Percentiles rank a stretch among this genome's conserved stretches.
phyloP scores from a whole-genome alignment of 2,329 filamentous ascomycete species.

The Aspergillus novofumigatus region DNA sequence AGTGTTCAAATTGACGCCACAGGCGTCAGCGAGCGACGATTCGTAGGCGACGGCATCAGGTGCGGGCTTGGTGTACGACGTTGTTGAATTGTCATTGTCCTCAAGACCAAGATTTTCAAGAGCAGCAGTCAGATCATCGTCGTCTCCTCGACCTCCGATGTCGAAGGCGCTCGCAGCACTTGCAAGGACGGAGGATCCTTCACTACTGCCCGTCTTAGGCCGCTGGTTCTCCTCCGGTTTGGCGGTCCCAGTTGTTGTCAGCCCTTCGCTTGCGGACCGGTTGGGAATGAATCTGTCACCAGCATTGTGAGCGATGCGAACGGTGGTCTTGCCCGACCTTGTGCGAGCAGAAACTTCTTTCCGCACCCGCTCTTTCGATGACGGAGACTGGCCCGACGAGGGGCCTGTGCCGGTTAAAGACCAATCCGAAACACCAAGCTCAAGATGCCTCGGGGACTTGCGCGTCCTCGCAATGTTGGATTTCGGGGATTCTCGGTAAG shows the following conservation, averaged over 20 bases:
- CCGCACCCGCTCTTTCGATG: conserved; percentile 52
- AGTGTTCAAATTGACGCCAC: conserved; percentile 87
- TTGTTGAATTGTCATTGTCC: conserved; percentile 60
- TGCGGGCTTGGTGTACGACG: conserved; percentile 70
- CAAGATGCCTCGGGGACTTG: conserved; percentile 77
- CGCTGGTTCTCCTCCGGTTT: conserved; percentile 79
- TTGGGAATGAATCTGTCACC: conserved; percentile 97
- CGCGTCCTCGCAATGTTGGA: conserved; percentile 74
- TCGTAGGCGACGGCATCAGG: conserved; percentile 89
- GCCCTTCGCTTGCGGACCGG: conserved; percentile 81
- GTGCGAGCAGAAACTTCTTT: conserved; percentile 51
- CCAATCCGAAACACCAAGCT: conserved; percentile 91
- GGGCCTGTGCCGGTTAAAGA: conserved; percentile 78
- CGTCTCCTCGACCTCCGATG: conserved; percentile 56
- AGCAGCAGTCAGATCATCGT: conserved; percentile 73
- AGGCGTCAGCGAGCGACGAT: conserved; percentile 83
- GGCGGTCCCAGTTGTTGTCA: conserved; percentile 72
- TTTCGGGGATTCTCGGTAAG: conserved; percentile 84
- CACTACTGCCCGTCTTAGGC: conserved; percentile 65
- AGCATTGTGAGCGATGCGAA: conserved; percentile 63
- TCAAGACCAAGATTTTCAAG: conserved; percentile 76
- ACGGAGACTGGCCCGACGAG: conserved; percentile 52
- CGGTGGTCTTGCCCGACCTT: conserved; percentile 64
- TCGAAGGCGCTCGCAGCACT: conserved; percentile 66
- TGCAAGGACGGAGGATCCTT: conserved; percentile 72